Conservation (phyloP, 1,284 basidiomycete species). For the Gastroboletus turbinatus region DNA sequence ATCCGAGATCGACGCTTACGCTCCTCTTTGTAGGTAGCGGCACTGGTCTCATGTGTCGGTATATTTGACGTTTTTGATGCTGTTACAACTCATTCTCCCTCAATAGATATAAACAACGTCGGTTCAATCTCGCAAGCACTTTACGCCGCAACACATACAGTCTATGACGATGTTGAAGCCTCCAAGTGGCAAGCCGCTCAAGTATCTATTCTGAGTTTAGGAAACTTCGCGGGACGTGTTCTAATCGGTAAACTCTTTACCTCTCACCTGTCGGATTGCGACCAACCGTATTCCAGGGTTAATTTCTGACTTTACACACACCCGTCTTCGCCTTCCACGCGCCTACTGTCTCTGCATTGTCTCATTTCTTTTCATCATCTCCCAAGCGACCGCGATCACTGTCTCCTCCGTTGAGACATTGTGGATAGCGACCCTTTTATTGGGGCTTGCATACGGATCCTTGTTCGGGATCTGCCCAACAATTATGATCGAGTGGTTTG, state of each 20-base stretch:
- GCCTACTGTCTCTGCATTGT: constrained; percentile 73
- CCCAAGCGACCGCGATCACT: constrained; percentile 59
- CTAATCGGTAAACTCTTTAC: constrained; percentile 55
- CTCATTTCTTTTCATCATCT: constrained; percentile 63
- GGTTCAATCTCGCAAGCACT: constrained; percentile 90
- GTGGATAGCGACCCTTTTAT: constrained; percentile 73
- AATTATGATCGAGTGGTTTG: constrained; percentile 85
- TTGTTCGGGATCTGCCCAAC: constrained; percentile 79
- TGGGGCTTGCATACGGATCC: constrained; percentile 77
- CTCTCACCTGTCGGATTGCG: background rate
- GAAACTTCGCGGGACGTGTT: constrained; percentile 83
- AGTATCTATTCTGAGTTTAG: constrained; percentile 82
- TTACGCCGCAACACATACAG: constrained; percentile 62
- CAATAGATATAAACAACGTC: constrained; percentile 88
- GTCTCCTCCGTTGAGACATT: constrained; percentile 63
- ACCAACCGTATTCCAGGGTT: constrained; percentile 44
- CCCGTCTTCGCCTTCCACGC: constrained; percentile 58
- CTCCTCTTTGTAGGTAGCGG: constrained; percentile 63
- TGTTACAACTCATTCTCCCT: background rate
- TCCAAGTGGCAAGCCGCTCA: constrained; percentile 81
- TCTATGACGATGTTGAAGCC: constrained; percentile 66
- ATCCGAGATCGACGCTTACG: background rate
- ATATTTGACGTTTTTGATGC: background rate
- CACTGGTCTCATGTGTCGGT: constrained; percentile 85
- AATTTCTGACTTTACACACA: constrained; percentile 72